Conservation (phyloP, 495 filamentous ascomycete species). For the Penicillium argentinense region DNA sequence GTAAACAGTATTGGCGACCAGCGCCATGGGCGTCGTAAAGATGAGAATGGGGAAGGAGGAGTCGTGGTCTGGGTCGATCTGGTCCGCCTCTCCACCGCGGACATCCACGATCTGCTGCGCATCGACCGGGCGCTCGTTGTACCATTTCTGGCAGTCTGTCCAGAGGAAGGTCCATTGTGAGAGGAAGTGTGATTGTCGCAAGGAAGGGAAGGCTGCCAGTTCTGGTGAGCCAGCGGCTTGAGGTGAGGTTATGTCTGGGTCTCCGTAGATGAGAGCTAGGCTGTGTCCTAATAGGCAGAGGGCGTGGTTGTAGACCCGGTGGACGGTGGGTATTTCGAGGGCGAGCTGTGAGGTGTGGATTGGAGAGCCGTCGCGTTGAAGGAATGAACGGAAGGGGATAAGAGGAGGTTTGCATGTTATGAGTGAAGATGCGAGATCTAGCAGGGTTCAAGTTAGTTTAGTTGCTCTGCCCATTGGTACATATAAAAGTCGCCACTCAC, state of each 20-base stretch:
- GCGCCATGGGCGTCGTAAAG: slow-evolving; percentile 30
- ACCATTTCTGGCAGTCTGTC: slow-evolving; percentile 31
- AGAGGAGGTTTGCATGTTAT: slow-evolving; percentile 10
- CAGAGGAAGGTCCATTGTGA: slow-evolving; percentile 30
- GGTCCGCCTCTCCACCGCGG: slow-evolving; percentile 25
- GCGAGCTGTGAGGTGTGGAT: slow-evolving; percentile 3
- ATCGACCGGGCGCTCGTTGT: slow-evolving; percentile 26
- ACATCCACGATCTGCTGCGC: slow-evolving; percentile 27
- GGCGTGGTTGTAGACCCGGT: slow-evolving; percentile 18
- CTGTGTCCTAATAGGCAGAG: slow-evolving; percentile 23
- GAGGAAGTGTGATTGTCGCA: slow-evolving; percentile 26
- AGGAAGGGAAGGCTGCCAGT: slow-evolving; percentile 17
- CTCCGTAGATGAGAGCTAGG: slow-evolving; percentile 21
- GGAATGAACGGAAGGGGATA: slow-evolving; percentile 21
- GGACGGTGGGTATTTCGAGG: slow-evolving; percentile 7
- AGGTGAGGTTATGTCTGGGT: slow-evolving; percentile 10
- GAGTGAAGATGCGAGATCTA: slow-evolving; percentile 24
- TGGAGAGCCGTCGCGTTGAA: slow-evolving; percentile 21
- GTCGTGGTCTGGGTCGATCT: slow-evolving; percentile 25
- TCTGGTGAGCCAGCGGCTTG: slow-evolving; percentile 9
- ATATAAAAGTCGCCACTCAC: not conserved
- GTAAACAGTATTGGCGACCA: slow-evolving; percentile 28
- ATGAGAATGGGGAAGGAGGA: slow-evolving; percentile 28
- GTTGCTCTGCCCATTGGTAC: not conserved
- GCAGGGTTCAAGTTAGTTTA: not conserved